phyloP scores from a whole-genome alignment of 139 green algal genomes.

The Limnomonas spitsbergensis region DNA sequence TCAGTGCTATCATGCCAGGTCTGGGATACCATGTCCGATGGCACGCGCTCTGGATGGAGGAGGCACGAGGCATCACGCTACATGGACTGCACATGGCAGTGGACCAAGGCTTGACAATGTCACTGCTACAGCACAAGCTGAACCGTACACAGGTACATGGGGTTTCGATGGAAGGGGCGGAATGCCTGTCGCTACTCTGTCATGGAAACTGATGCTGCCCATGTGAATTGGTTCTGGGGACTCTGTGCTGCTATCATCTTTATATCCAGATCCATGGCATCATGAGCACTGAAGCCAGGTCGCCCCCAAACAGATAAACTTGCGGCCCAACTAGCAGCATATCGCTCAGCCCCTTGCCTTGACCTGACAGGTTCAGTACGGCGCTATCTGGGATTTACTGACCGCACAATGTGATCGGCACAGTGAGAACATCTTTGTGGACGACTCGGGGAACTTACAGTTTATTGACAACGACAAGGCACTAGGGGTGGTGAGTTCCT shows the following conservation, averaged over 20 bases:
- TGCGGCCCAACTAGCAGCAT: too few species aligned
- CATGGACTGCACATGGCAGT: not conserved
- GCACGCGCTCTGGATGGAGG: constrained; percentile 17
- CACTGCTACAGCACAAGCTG: constrained; percentile 7
- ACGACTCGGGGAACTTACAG: constrained; percentile 24
- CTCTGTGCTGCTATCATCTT: not conserved
- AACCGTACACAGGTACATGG: constrained; percentile 17
- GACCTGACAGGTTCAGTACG: constrained; percentile 34
- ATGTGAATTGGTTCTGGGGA: not conserved
- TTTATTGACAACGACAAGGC: constrained; percentile 57
- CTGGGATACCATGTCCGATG: constrained; percentile 10
- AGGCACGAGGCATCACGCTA: constrained; percentile 19
- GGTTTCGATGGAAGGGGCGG: not conserved
- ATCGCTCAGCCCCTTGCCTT: too few species aligned
- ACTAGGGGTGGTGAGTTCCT: constrained; percentile 30
- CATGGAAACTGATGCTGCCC: not conserved
- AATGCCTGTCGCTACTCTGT: not conserved
- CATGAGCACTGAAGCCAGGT: too few species aligned
- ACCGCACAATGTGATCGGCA: constrained; percentile 49
- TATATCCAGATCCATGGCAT: not conserved
- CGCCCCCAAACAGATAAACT: too few species aligned
- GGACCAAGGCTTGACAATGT: not conserved
- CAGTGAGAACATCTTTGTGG: constrained; percentile 55
- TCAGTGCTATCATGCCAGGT: constrained; percentile 8
- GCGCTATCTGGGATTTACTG: constrained; percentile 45